Base-by-base conservation (phyloP, 73 alveolate genomes). In the Paramecium caudatum region DNA sequence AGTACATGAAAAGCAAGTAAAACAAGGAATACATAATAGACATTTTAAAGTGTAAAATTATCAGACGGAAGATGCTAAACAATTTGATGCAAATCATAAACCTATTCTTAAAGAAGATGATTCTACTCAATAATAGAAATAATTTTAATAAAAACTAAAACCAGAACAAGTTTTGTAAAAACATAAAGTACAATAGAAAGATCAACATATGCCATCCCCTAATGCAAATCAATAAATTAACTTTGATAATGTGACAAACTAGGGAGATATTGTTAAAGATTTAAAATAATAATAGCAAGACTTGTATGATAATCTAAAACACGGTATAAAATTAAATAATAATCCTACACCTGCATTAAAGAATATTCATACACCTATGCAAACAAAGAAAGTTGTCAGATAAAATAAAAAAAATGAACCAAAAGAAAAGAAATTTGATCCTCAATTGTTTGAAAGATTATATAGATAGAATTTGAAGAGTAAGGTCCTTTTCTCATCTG, bases 21-120 rank as follows among this genome's bases (percentile, higher is more conserved):
- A 86, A 62, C 41, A 86, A 65, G 93, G 93, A 63, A 86, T 86
- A 19, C 74, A 62, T 37, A 86, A 86, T 48, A 8, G 93, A 17
- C 82, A 78, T 62, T 86, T 63, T 46, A 86, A 86, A 86, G 90
- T 63, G 17, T 45, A 86, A 62, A 70, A 70, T 19, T 62, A 63
- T 43, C 65, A 61, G 15, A 63, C 41, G 19, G 82, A 70, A 47
- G 93, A 86, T 62, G 92, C 68, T 0, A 36, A 83, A 37, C 13
- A 83, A 36, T 83, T 61, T 34, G 92, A 70, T 13, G 55, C 46
- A 6, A 70, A 83, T 83, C 86, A 83, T 83, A 83, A 83, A 50
- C 92, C 86, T 4, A 61, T 61, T 13, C 33, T 61, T 13, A 86
- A 86, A 25, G 93, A 70, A 13, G 90, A 86, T 61, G 65, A 74